These are phyloP conservation scores for Penicillium soppii DNA, from an alignment of 495 filamentous ascomycete species.

Conservation along the genomic window DNA sequence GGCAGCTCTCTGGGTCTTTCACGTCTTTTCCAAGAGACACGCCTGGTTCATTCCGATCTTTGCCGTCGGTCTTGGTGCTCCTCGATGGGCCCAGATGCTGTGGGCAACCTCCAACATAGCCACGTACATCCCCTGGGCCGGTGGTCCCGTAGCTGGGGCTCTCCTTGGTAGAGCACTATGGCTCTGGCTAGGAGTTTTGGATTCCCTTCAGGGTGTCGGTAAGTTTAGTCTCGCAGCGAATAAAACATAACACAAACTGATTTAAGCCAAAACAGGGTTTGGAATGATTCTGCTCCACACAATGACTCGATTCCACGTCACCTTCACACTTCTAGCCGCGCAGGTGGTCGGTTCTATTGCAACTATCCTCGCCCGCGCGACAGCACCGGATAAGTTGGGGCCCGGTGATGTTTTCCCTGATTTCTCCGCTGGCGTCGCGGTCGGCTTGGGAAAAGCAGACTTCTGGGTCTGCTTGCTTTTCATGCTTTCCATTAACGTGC, in stretches of 20 bases:
- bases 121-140: slow-evolving; percentile 48
- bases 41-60: slow-evolving; percentile 53
- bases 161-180: slow-evolving; percentile 46
- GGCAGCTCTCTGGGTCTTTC: slow-evolving; percentile 38
- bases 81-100: slow-evolving; percentile 50
- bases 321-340: slow-evolving; percentile 53
- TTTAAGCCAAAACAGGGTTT: slow-evolving; percentile 61
- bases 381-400: slow-evolving; percentile 57
- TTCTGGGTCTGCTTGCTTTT: slow-evolving; percentile 59
- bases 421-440: slow-evolving; percentile 41
- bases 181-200: slow-evolving; percentile 51
- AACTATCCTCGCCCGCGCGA: slow-evolving; percentile 33
- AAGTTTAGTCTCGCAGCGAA: slow-evolving; percentile 7
- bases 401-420: slow-evolving; percentile 66
- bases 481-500: slow-evolving; percentile 56
- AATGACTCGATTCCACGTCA: slow-evolving; percentile 58
- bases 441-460: slow-evolving; percentile 44
- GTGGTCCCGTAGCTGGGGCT: slow-evolving; percentile 38
- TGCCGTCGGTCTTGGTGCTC: slow-evolving; percentile 49
- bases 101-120: slow-evolving; percentile 49
- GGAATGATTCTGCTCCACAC: slow-evolving; percentile 66
- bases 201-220: slow-evolving; percentile 44
- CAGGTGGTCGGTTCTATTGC: slow-evolving; percentile 56
- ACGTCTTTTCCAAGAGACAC: slow-evolving; percentile 42
- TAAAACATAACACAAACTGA: slow-evolving; percentile 32